Base-by-base conservation (phyloP, 805 yeast species). In the Ogataea neopini region DNA sequence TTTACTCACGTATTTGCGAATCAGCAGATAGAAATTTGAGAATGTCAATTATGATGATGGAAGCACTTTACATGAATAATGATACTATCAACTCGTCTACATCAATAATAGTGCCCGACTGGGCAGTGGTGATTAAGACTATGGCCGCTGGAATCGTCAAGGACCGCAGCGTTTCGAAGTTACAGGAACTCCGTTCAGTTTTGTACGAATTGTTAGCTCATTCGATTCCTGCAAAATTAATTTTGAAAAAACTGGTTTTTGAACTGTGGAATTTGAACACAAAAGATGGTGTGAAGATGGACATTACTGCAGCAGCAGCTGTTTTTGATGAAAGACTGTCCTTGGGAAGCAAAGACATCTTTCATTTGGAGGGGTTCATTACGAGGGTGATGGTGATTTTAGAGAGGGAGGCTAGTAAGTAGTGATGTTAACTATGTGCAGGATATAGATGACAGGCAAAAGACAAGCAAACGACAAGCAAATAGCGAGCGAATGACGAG, bases 321-420 rank as follows among this genome's bases (percentile, higher is more conserved):
- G 61, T 74, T 1, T 84, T 80, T 58, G 99, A 94, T 62, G 97
- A 94, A 59, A 77, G 99, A 48, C 73, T 94, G 50, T 80, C 90
- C 48, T 69, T 86, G 49, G 99, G 98, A 2, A 79, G 79, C 49
- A 94, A 94, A 66, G 88, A 90, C 32, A 92, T 94, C 10, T 94
- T 88, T 67, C 99, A 94, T 68, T 69, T 94, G 45, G 99, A 94
- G 70, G 99, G 98, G 1, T 94, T 89, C 62, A 79, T 88, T 15
- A 97, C 97, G 0, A 84, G 80, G 62, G 80, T 83, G 1, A 92
- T 94, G 97, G 86, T 88, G 35, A 76, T 76, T 7, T 64, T 86
- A 42, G 94, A 86, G 57, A 69, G 57, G 20, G 62, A 61, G 39
- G 20, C 49, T 8, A 34, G 14, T 15, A 19, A 28, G 8, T 22